Base-by-base conservation (phyloP, 805 yeast genomes). In the Wickerhamiella vanderwaltii region DNA sequence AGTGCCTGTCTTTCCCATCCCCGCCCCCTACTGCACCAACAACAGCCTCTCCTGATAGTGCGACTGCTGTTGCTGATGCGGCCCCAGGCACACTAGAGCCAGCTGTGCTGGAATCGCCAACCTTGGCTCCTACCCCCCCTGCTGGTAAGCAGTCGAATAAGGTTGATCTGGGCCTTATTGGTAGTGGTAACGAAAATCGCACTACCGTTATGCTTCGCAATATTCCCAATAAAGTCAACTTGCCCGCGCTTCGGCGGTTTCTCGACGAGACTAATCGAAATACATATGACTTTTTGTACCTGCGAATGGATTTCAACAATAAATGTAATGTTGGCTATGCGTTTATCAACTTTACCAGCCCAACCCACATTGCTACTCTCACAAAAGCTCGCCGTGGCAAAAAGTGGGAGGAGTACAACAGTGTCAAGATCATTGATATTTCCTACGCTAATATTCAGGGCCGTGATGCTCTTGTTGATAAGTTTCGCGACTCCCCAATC, bases 271-370 rank as follows among this genome's bases (percentile, higher is more conserved):
- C 74, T 3, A 68, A 67, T 51, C 50, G 55, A 46, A 45, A 53
- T 26, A 56, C 63, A 18, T 55, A 63, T 43, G 64, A 61, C 45
- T 62, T 62, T 48, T 47, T 70, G 32, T 71, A 70, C 48, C 52
- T 70, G 48, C 61, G 77, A 41, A 68, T 72, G 47, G 77, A 72
- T 51, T 72, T 70, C 51, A 62, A 59, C 41, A 72, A 67, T 49
- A 64, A 62, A 43, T 69, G 75, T 61, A 72, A 72, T 45, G 75
- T 71, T 23, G 77, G 77, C 5, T 71, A 71, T 55, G 77, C 75
- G 4, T 71, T 71, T 51, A 64, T 71, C 25, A 67, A 72, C 6
- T 71, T 71, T 48, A 65, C 60, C 16, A 52, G 59, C 22, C 69
- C 75, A 5, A 55, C 57, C 39, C 61, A 64, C 33, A 68, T 72